Evolutionary conservation across 2,329 filamentous ascomycete species (phyloP).

Genomic region (Exophiala sideris): DNA sequence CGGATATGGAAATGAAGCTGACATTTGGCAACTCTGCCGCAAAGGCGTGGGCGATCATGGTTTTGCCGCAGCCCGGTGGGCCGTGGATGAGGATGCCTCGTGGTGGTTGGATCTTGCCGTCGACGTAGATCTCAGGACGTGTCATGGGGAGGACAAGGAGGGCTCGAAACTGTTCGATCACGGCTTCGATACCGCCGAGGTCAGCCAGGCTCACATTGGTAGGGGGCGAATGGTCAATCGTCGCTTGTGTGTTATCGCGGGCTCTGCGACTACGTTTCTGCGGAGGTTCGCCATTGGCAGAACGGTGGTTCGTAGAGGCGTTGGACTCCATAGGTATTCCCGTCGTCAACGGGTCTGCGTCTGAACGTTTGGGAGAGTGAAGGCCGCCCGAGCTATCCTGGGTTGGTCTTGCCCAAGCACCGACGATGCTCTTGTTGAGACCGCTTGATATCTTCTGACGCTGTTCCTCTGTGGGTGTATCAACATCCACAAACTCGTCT

Average conservation of each 20-base stretch:
- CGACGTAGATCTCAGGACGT: slow-evolving; percentile 62
- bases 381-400: neutral
- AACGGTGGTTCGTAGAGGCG: slow-evolving; percentile 52
- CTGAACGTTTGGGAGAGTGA: neutral
- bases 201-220: slow-evolving; percentile 66
- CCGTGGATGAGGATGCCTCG: slow-evolving; percentile 76
- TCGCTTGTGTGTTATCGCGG: slow-evolving; percentile 46
- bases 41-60: slow-evolving; percentile 75
- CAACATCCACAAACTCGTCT: slow-evolving; percentile 46
- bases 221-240: slow-evolving; percentile 62
- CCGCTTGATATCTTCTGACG: slow-evolving; percentile 48
- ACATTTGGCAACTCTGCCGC: slow-evolving; percentile 67
- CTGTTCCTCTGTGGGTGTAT: slow-evolving; percentile 30
- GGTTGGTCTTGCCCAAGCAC: slow-evolving; percentile 48
- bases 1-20: slow-evolving; percentile 77
- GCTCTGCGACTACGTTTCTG: slow-evolving; percentile 60
- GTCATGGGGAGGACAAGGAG: slow-evolving; percentile 71
- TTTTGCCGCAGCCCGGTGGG: slow-evolving; percentile 83
- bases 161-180: slow-evolving; percentile 66
- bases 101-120: slow-evolving; percentile 65
- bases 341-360: neutral
- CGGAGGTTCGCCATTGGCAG: slow-evolving; percentile 63
- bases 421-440: slow-evolving; percentile 64
- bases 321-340: slow-evolving; percentile 26
- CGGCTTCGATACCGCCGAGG: slow-evolving; percentile 71